These are phyloP conservation scores for Irpex rosettiformis DNA, from an alignment of 1,284 basidiomycete species.

Conservation along the genomic window DNA sequence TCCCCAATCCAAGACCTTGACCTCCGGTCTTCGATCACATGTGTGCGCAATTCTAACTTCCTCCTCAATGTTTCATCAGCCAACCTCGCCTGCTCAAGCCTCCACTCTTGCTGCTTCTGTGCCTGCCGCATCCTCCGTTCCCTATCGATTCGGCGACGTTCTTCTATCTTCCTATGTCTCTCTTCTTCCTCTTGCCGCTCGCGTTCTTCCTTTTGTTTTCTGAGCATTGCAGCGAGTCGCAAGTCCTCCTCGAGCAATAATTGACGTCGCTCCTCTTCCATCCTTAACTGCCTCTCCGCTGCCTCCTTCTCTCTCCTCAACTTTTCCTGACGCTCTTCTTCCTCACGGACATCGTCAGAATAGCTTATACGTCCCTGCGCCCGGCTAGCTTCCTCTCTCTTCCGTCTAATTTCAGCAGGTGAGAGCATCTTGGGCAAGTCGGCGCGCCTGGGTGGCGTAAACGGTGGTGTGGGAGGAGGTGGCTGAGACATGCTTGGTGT, in stretches of 20 bases:
- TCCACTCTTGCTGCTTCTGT: constrained; percentile 51
- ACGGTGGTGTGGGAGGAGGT: not conserved
- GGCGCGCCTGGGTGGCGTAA: not conserved
- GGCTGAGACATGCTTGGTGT: not conserved
- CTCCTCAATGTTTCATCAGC: constrained; percentile 43
- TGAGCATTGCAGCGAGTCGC: constrained; percentile 42
- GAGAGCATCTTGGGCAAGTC: constrained; percentile 12
- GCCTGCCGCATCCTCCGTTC: constrained; percentile 53
- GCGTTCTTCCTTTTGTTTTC: constrained; percentile 40
- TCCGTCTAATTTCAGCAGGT: constrained; percentile 2
- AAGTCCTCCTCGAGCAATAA: constrained; percentile 48
- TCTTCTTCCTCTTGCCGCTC: constrained; percentile 52
- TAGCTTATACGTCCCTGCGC: constrained; percentile 42
- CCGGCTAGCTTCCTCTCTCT: not conserved
- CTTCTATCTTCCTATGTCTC: constrained; percentile 41
- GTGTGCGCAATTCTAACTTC: constrained; percentile 41
- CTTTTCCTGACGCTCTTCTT: constrained; percentile 46
- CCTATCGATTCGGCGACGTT: constrained; percentile 45
- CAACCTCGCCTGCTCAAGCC: constrained; percentile 45
- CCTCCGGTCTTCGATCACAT: constrained; percentile 39
- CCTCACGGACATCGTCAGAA: constrained; percentile 40
- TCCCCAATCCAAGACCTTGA: constrained; percentile 29
- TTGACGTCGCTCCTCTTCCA: constrained; percentile 47
- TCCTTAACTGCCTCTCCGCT: constrained; percentile 39
- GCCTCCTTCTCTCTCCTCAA: constrained; percentile 45